Percentiles rank a stretch among this genome's conserved stretches.
phyloP scores from a whole-genome alignment of 2,329 filamentous ascomycete species.

The Microsporum canis region DNA sequence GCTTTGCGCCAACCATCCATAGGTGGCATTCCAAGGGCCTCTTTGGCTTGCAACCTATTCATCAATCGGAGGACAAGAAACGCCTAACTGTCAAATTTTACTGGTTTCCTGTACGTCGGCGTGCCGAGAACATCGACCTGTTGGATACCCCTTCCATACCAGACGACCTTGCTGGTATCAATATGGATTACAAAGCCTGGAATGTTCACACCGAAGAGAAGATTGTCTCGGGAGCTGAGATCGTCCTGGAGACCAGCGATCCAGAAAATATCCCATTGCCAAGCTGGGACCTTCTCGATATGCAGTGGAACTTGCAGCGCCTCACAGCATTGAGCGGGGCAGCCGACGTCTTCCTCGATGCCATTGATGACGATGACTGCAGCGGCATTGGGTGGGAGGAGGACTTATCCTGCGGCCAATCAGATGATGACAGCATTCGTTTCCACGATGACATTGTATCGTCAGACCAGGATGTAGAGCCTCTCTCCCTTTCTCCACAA shows the following conservation, averaged over 20 bases:
- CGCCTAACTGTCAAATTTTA: constrained; percentile 6
- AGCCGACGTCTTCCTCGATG: not conserved
- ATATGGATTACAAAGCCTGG: not conserved
- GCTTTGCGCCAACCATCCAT: constrained; percentile 5
- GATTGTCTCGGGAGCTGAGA: not conserved
- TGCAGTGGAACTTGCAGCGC: constrained; percentile 6
- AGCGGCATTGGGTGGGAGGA: not conserved
- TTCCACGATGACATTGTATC: not conserved
- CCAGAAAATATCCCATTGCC: constrained; percentile 3
- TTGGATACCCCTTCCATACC: not conserved
- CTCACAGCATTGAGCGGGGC: constrained; percentile 2
- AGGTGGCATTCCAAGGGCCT: constrained; percentile 3
- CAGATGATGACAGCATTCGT: no score
- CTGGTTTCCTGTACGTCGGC: constrained; percentile 5
- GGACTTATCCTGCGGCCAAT: not conserved
- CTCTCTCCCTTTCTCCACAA: not conserved
- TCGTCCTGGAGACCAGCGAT: constrained; percentile 5
- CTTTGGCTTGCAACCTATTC: constrained; percentile 8
- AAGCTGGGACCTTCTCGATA: not conserved
- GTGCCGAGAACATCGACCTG: not conserved
- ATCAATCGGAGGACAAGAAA: not conserved
- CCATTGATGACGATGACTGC: not conserved
- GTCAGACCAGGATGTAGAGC: not conserved
- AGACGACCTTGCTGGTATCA: not conserved
- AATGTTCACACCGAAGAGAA: not conserved